A percentile compares a stretch with the other conserved stretches of the same genome.
phyloP scores from a whole-genome alignment of 2,329 filamentous ascomycete genomes.

The Lasiodiplodia gonubiensis region DNA sequence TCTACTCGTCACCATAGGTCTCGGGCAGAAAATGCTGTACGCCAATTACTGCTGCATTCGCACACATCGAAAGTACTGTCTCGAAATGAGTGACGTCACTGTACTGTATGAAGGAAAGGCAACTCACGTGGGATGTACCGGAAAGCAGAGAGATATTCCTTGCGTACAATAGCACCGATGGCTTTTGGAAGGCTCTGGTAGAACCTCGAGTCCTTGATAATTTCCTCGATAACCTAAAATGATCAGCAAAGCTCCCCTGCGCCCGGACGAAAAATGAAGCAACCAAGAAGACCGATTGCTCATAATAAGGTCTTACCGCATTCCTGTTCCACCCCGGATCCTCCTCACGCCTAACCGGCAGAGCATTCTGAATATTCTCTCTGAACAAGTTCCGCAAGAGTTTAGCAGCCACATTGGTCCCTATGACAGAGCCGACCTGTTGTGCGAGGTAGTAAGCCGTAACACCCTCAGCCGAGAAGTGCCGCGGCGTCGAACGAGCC shows the following conservation, averaged over 20 bases:
- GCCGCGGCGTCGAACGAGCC: neutral
- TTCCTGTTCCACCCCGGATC: neutral
- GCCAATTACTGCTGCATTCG: neutral
- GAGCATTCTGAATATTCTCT: neutral
- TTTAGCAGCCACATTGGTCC: neutral
- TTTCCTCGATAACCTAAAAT: neutral
- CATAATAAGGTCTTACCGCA: neutral
- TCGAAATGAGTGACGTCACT: neutral
- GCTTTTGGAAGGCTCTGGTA: neutral
- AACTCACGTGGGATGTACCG: neutral
- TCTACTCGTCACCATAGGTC: neutral
- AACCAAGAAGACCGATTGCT: too few species aligned
- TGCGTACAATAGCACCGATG: neutral
- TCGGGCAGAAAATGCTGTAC: neutral
- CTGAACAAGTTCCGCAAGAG: neutral
- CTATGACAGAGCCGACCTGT: neutral
- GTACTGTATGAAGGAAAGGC: rapidly evolving
- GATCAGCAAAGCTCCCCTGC: too few species aligned
- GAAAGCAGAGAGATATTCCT: neutral
- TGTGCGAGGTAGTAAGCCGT: neutral
- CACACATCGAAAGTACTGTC: neutral
- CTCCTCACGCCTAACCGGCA: neutral
- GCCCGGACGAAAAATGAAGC: too few species aligned
- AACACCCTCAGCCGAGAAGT: neutral
- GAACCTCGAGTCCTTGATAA: neutral